These are phyloP conservation scores for Hypoxylon subgilvum DNA, from an alignment of 495 filamentous ascomycete genomes.

Conservation along the genomic window DNA sequence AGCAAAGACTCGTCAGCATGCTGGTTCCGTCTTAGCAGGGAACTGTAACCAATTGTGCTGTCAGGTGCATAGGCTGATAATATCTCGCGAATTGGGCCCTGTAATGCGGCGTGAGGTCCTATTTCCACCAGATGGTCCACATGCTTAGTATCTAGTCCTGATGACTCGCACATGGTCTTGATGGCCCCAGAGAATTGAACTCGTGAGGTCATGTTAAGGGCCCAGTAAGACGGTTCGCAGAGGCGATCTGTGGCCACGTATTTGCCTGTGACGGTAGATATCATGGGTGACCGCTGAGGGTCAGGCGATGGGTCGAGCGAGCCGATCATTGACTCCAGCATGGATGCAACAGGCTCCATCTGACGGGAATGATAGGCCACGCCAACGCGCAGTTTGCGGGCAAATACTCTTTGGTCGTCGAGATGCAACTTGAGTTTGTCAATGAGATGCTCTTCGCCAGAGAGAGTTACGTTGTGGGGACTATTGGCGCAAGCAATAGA, in stretches of 20 bases:
- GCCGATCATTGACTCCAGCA: conserved; percentile 36
- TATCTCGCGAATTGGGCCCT: conserved; percentile 46
- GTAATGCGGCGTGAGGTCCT: conserved; percentile 66
- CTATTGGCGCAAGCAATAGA: conserved; percentile 54
- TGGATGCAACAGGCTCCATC: conserved; percentile 43
- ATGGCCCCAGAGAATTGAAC: conserved; percentile 15
- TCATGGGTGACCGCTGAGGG: conserved; percentile 31
- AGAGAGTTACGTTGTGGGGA: conserved; percentile 49
- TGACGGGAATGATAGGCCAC: conserved; percentile 52
- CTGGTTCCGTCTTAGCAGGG: conserved; percentile 11
- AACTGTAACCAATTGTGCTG: conserved; percentile 12
- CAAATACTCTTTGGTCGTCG: conserved; percentile 44
- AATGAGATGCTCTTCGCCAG: conserved; percentile 43
- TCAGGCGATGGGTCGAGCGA: too few relatives aligned
- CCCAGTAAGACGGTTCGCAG: conserved; percentile 11
- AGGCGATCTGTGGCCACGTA: neutral
- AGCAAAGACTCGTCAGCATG: conserved; percentile 12
- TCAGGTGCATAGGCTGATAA: neutral
- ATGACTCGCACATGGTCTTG: neutral
- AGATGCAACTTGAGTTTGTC: conserved; percentile 36
- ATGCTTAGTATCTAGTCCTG: conserved; percentile 25
- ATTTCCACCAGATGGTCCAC: conserved; percentile 58
- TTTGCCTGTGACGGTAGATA: conserved; percentile 13
- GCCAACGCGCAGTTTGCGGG: conserved; percentile 41
- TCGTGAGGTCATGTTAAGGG: conserved; percentile 13